Percentiles rank a stretch among this genome's conserved stretches.
Evolutionary conservation across 805 yeast genomes (phyloP).

Genomic region (Metschnikowia similis): DNA sequence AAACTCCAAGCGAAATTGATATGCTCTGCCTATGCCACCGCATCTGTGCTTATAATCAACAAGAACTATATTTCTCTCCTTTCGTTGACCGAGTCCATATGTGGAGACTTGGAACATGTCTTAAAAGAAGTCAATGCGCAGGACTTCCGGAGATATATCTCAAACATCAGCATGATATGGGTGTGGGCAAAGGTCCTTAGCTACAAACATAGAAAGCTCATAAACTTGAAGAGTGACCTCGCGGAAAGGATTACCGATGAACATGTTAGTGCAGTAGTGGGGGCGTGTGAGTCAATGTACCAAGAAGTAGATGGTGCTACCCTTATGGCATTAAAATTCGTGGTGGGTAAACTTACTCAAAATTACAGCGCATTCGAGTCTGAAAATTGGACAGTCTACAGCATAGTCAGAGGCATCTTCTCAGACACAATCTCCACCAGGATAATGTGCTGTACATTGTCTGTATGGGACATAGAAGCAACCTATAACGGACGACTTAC

Average conservation of each 20-base stretch:
- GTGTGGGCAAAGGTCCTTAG: slow-evolving; percentile 13
- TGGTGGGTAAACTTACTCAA: neutral
- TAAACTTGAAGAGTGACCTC: neutral
- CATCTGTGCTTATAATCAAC: slow-evolving; percentile 27
- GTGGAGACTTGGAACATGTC: slow-evolving; percentile 4
- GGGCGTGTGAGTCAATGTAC: slow-evolving; percentile 1
- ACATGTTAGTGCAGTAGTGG: slow-evolving; percentile 1
- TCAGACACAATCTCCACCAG: slow-evolving; percentile 25
- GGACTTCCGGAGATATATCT: slow-evolving; percentile 10
- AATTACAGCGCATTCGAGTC: neutral
- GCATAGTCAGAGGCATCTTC: slow-evolving; percentile 14
- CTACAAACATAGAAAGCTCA: neutral
- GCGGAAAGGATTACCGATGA: neutral
- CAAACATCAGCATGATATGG: slow-evolving; percentile 21
- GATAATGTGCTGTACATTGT: slow-evolving; percentile 31
- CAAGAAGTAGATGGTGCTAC: neutral
- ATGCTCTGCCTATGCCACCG: slow-evolving; percentile 31
- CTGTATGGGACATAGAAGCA: slow-evolving; percentile 31
- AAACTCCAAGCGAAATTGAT: slow-evolving; percentile 20
- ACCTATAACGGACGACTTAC: slow-evolving; percentile 2
- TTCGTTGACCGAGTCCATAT: slow-evolving; percentile 23
- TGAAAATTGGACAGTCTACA: slow-evolving; percentile 9
- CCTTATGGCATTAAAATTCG: slow-evolving; percentile 2
- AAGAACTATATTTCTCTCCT: slow-evolving; percentile 27
- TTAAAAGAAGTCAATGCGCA: neutral